Base-by-base conservation (phyloP, 1,284 basidiomycete genomes). In the Sporisorium reilianum region DNA sequence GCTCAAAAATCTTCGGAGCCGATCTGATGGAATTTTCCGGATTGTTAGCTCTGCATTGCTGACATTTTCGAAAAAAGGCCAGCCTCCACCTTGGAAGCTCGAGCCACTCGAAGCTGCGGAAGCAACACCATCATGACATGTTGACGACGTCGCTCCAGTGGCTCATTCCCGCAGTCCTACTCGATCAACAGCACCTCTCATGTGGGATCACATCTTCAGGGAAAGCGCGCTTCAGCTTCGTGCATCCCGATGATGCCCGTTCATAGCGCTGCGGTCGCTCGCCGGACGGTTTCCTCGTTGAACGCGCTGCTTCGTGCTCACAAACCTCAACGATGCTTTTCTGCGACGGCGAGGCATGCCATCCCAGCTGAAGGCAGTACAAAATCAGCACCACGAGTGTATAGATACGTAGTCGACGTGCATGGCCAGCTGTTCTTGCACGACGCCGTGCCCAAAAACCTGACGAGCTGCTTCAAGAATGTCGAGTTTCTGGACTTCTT, bases 381-480 rank as follows among this genome's bases (percentile, higher is more conserved):
- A 2, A 23, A 38, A 5, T 48, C 64, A 4, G 42, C 55, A 2
- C 62, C 69, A 5, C 73, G 84, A 3, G 69, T 79, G 2, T 85
- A 85, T 34, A 58, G 73, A 32, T 85, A 85, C 65, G 82, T 80
- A 42, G 58, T 84, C 10, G 80, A 85, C 54, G 67, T 80, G 5
- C 81, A 85, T 53, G 85, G 85, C 0, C 83, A 78, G 51, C 77
- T 86, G 12, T 85, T 83, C 57, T 64, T 86, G 25, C 82, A 84
- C 20, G 66, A 77, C 22, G 79, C 83, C 1, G 74, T 77, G 8
- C 78, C 78, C 1, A 83, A 85, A 57, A 85, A 85, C 56, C 74
- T 85, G 41, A 85, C 84, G 3, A 80, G 80, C 42, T 85, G 69
- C 48, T 63, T 61, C 55, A 78, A 72, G 50, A 70, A 67, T 45